Evolutionary conservation across 2,329 filamentous ascomycete genomes (phyloP), one percentile per base, ranked within the genome.

Genomic region (Bimuria novae-zelandiae): DNA sequence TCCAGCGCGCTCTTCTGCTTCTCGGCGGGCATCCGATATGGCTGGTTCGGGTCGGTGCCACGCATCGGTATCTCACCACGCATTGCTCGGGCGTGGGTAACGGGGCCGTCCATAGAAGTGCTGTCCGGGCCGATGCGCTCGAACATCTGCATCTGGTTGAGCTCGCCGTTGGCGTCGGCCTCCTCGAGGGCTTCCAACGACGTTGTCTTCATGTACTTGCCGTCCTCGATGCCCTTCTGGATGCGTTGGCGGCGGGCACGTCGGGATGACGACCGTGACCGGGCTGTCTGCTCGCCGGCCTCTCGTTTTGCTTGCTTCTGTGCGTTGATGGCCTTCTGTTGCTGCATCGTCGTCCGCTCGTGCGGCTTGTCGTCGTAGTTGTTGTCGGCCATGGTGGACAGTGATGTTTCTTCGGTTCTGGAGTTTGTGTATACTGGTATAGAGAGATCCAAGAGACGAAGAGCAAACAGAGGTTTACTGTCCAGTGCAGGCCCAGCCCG

Each of bases 81-180:
- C 75, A 79, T 75, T 32, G 80, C 80, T 36, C 80, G 71, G 12
- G 81, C 80, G 49, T 80, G 73, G 16, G 81, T 83, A 27, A 84
- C 81, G 4, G 81, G 81, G 1, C 81, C 81, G 55, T 81, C 77
- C 81, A 83, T 84, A 47, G 76, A 79, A 40, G 81, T 82, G 62
- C 75, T 77, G 57, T 82, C 80, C 10, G 80, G 80, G 7, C 81
- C 81, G 57, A 84, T 83, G 40, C 77, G 78, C 65, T 83, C 80
- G 56, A 83, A 83, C 25, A 79, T 77, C 52, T 78, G 75, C 75
- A 80, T 79, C 54, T 74, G 70, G 36, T 75, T 65, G 45, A 79
- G 63, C 54, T 80, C 79, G 44, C 73, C 73, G 52, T 79, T 81
- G 53, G 77, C 79, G 59, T 80, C 79, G 49, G 79, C 80, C 66